phyloP scores from a whole-genome alignment of 2,329 filamentous ascomycete species.

The Colletotrichum limetticola region DNA sequence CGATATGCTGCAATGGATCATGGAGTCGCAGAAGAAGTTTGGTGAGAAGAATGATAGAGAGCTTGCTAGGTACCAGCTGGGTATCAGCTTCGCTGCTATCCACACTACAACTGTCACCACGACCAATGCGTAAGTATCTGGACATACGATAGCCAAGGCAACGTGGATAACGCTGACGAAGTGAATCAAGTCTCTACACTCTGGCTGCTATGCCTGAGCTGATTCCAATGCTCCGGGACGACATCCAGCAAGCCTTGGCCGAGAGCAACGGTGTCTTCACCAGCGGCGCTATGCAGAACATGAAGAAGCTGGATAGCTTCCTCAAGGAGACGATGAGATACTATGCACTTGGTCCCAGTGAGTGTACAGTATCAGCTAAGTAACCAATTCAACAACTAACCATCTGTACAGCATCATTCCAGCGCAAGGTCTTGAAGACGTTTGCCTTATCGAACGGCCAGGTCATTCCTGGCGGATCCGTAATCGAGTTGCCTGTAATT shows the following conservation, averaged over 20 bases:
- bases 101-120: slow-evolving; percentile 59
- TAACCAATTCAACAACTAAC: slow-evolving; percentile 31
- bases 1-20: slow-evolving; percentile 60
- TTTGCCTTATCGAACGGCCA: slow-evolving; percentile 66
- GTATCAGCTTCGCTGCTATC: slow-evolving; percentile 60
- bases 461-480: slow-evolving; percentile 54
- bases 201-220: slow-evolving; percentile 61
- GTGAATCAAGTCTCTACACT: slow-evolving; percentile 57
- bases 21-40: slow-evolving; percentile 50
- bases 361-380: slow-evolving; percentile 44
- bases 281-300: slow-evolving; percentile 48
- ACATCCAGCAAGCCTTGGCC: slow-evolving; percentile 53
- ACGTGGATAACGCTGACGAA: neutral
- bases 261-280: slow-evolving; percentile 46
- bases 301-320: slow-evolving; percentile 55
- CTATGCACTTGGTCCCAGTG: slow-evolving; percentile 45
- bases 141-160: accelerated
- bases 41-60: slow-evolving; percentile 44
- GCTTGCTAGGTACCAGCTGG: slow-evolving; percentile 54
- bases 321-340: slow-evolving; percentile 50
- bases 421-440: slow-evolving; percentile 60
- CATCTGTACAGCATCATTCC: slow-evolving; percentile 51
- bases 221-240: slow-evolving; percentile 61
- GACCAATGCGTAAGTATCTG: slow-evolving; percentile 52
- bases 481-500: slow-evolving; percentile 53